Base-by-base conservation (phyloP, 441 rosid genomes). In the Gossypium schwendimanii region DNA sequence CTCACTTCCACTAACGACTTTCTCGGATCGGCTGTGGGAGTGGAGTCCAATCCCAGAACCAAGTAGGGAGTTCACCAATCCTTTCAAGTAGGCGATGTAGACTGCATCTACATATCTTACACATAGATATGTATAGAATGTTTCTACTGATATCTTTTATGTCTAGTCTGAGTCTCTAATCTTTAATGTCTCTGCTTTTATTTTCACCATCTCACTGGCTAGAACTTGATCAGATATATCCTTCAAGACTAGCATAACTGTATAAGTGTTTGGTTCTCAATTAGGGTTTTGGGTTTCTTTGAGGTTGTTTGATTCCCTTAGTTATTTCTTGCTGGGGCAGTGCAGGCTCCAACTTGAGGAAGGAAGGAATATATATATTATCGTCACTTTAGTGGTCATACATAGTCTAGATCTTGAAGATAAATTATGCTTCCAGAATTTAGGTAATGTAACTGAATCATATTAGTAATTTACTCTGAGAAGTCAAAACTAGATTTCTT, bases 11-110 rank as follows among this genome's bases (percentile, higher is more conserved):
- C 89, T 90, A 2, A 64, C 79, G 0, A 73, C 90, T 64, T 87
- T 85, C 71, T 67, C 88, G 0, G 94, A 89, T 75, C 70, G 87
- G 60, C 15, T 87, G 71, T 90, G 96, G 98, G 97, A 93, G 31
- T 93, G 98, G 98, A 93, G 85, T 74, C 92, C 91, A 18, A 71
- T 85, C 68, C 87, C 90, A 4, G 96, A 89, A 18, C 85, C 83
- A 17, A 82, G 69, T 80, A 82, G 79, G 82, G 96, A 89, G 47
- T 82, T 82, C 82, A 84, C 69, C 72, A 84, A 81, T 69, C 85
- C 92, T 15, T 93, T 89, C 86, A 91, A 89, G 89, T 89, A 85
- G 85, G 31, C 52, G 6, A 2, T n/a, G 71, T 49, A 39, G n/a
- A 15, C 45, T 50, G 47, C 57, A 50, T 50, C 1, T 6, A 3